Evolutionary conservation across 2,329 filamentous ascomycete genomes (phyloP).

Genomic region (Colletotrichum falcatum): DNA sequence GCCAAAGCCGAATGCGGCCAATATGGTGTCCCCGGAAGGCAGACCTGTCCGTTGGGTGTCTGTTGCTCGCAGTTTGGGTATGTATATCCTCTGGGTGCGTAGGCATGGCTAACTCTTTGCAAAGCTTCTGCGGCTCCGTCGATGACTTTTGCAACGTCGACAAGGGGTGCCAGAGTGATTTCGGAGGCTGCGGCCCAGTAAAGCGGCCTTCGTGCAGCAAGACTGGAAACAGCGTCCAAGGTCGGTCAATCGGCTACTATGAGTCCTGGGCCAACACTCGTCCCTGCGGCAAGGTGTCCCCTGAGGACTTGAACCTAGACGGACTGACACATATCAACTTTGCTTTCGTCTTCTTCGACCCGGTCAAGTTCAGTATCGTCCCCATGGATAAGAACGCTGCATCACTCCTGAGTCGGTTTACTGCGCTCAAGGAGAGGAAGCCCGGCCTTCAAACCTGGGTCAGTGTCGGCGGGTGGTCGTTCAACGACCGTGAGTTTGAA

Average conservation of each 20-base stretch:
- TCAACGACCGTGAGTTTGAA: neutral
- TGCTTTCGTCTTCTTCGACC: conserved; percentile 45
- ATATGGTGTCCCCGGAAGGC: neutral
- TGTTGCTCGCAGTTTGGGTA: too few species aligned
- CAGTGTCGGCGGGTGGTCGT: neutral
- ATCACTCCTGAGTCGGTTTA: neutral
- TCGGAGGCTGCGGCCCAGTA: too few species aligned
- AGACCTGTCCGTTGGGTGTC: too few species aligned
- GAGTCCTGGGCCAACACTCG: neutral
- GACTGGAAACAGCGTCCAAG: too few species aligned
- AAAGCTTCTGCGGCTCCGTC: too few species aligned
- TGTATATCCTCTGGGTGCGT: conserved; percentile 1
- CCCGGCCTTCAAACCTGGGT: neutral
- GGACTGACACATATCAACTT: neutral
- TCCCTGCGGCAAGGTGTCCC: neutral
- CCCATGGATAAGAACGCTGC: neutral
- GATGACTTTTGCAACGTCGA: too few species aligned
- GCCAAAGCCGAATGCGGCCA: conserved; percentile 6
- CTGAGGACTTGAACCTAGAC: neutral
- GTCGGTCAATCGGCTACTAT: neutral
- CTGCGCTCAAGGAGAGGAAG: neutral
- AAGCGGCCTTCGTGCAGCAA: too few species aligned
- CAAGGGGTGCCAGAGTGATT: conserved; percentile 4
- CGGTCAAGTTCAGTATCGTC: conserved; percentile 24
- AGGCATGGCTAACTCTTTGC: neutral